Conservation (phyloP, 108 stramenopile genomes). For the Conticribra guillardii region DNA sequence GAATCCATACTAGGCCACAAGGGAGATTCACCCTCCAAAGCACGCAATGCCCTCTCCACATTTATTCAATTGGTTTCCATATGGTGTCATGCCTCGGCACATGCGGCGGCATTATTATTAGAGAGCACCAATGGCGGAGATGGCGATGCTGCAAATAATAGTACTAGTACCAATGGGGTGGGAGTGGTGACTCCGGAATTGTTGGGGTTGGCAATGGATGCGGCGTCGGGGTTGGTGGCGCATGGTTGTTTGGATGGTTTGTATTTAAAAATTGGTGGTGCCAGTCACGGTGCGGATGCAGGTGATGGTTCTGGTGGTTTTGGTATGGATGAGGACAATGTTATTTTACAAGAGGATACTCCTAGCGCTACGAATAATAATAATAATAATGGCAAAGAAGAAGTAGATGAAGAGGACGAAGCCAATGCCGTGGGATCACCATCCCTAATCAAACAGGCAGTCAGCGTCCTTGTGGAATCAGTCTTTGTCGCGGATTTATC, state of each 20-base stretch:
- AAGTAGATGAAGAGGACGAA: conserved; percentile 24
- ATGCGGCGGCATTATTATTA: conserved; percentile 17
- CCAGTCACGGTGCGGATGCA: not conserved
- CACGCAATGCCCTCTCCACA: conserved; percentile 53
- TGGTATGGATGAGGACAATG: not conserved
- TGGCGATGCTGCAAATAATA: not conserved
- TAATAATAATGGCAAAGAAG: conserved; percentile 1
- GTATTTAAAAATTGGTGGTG: conserved; percentile 40
- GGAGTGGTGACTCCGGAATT: conserved; percentile 35
- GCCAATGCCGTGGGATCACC: conserved; percentile 16
- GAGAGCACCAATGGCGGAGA: not conserved
- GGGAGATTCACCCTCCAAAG: conserved; percentile 64
- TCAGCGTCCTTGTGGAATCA: conserved; percentile 67
- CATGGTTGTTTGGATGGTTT: conserved; percentile 85
- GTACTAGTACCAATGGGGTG: no score
- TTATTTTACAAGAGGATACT: no score
- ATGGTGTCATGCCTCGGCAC: conserved; percentile 70
- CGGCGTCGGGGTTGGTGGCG: conserved; percentile 69
- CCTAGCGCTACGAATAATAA: not conserved
- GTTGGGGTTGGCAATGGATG: conserved; percentile 58
- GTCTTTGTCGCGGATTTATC: conserved; percentile 70
- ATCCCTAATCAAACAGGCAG: conserved; percentile 42
- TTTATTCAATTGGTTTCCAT: conserved; percentile 61
- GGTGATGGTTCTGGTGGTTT: not conserved
- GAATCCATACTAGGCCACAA: conserved; percentile 55